These are phyloP conservation scores for Aspergillus wentii DNA, from an alignment of 495 filamentous ascomycete species.

Conservation along the genomic window DNA sequence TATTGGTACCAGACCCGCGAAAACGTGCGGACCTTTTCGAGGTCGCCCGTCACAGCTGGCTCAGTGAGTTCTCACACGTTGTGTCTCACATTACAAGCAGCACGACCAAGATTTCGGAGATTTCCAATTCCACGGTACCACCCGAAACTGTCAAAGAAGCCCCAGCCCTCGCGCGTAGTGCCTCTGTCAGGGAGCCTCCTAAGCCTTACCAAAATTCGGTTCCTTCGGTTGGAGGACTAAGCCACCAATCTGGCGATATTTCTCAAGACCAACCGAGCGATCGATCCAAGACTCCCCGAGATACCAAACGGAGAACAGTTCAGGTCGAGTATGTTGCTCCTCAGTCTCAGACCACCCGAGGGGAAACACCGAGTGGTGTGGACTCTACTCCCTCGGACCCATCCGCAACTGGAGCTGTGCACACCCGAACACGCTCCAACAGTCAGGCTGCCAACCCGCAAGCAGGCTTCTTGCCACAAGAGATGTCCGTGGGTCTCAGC, in stretches of 20 bases:
- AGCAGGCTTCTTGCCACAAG: not conserved
- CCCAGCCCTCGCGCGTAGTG: conserved; percentile 71
- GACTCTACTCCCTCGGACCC: conserved; percentile 9
- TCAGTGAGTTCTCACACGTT: conserved; percentile 91
- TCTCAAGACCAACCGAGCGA: conserved; percentile 61
- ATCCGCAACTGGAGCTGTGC: conserved; percentile 11
- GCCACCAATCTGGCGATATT: conserved; percentile 69
- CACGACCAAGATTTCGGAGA: conserved; percentile 82
- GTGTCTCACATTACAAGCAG: conserved; percentile 95
- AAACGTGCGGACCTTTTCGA: conserved; percentile 96
- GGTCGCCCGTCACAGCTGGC: conserved; percentile 96
- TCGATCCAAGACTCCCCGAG: conserved; percentile 61
- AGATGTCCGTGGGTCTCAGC: conserved; percentile 7
- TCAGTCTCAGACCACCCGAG: conserved; percentile 69
- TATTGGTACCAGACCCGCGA: conserved; percentile 92
- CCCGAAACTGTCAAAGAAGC: conserved; percentile 58
- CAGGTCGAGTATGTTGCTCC: conserved; percentile 98
- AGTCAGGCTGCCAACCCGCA: conserved; percentile 7
- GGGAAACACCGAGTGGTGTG: conserved; percentile 38
- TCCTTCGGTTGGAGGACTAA: conserved; percentile 60
- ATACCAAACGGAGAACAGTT: conserved; percentile 89
- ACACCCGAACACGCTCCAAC: conserved; percentile 14
- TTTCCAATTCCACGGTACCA: conserved; percentile 71
- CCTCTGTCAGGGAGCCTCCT: conserved; percentile 84
- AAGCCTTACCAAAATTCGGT: conserved; percentile 58